Evolutionary conservation across 192 early-diverging fungal genomes (phyloP).

Genomic region (Rhizoclosmatium globosum): DNA sequence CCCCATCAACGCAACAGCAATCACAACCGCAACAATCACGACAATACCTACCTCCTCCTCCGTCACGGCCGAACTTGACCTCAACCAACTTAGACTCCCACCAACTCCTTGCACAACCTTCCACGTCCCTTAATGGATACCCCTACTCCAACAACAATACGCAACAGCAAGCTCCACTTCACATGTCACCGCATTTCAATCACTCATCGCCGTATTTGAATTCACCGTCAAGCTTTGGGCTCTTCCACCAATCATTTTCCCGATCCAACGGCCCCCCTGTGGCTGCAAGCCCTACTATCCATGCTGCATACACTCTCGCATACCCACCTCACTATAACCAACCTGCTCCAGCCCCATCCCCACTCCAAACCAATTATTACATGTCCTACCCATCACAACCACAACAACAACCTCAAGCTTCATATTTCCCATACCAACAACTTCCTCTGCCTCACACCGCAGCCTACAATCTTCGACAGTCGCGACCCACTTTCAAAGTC

Average conservation of each 20-base stretch:
- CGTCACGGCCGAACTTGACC: background rate
- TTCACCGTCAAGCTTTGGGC: background rate
- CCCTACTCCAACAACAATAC: background rate
- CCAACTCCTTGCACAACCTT: background rate
- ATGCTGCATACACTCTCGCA: slow-evolving; percentile 1
- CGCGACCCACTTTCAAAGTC: background rate
- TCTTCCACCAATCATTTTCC: background rate
- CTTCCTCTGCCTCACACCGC: background rate
- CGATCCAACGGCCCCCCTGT: background rate
- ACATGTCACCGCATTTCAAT: too few species aligned
- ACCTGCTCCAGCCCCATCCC: background rate
- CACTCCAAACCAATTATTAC: background rate
- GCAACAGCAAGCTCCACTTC: background rate
- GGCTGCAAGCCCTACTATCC: background rate
- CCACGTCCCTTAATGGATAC: background rate
- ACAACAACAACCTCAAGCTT: background rate
- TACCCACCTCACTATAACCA: background rate
- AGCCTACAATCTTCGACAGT: background rate
- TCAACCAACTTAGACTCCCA: background rate
- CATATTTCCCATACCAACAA: background rate
- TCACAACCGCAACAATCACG: background rate
- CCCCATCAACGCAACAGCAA: background rate
- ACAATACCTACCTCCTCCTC: background rate
- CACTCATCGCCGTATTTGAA: background rate
- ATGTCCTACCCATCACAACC: background rate